Base-by-base conservation (phyloP, 2,329 filamentous ascomycete genomes). In the Venturiaceae sp. region DNA sequence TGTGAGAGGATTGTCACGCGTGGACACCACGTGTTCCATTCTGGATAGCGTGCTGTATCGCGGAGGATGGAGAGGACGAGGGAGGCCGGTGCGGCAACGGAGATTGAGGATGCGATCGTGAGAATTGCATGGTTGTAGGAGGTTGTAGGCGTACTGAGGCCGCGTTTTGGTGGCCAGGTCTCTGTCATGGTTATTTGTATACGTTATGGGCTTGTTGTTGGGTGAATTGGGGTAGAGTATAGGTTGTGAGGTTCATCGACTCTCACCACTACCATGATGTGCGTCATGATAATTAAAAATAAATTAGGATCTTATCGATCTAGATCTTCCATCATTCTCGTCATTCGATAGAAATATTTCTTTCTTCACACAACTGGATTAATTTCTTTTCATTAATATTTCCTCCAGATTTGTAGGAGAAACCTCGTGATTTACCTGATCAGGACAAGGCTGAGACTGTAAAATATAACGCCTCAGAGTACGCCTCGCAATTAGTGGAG, bases 161-260 rank as follows among this genome's bases (percentile, higher is more conserved):
- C 66, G 19, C 53, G 55, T 16, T 59, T 9, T 3, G 66, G 66
- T 9, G 65, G 66, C 65, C 65, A 68, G 19, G 21, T 26, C 4
- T n/a, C 56, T 28, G 53, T 34, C 44, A 58, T 58, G 21, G 16
- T 44, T 34, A 30, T 16, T 14, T 28, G n/a, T 47, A n/a, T n/a
- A n/a, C 9, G 44, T 30, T 3, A 14, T 47, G 11, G 6, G 37
- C 4, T 39, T 39, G 14, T 14, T 19, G 14, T 14, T 39, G n/a
- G 6, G 7, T 5, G 37, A n/a, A n/a, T 39, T n/a, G 37, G 14
- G n/a, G 16, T 19, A 19, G 16, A 28, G 21, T 16, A 26, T 28
- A 11, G n/a, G n/a, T n/a, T 21, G 21, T 13, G 19, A 46, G 41
- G 2, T 23, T 28, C 13, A 11, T 30, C 2, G 44, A 14, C 7